Evolutionary conservation across 2,329 filamentous ascomycete genomes (phyloP).

Genomic region (Cordyceps javanica): DNA sequence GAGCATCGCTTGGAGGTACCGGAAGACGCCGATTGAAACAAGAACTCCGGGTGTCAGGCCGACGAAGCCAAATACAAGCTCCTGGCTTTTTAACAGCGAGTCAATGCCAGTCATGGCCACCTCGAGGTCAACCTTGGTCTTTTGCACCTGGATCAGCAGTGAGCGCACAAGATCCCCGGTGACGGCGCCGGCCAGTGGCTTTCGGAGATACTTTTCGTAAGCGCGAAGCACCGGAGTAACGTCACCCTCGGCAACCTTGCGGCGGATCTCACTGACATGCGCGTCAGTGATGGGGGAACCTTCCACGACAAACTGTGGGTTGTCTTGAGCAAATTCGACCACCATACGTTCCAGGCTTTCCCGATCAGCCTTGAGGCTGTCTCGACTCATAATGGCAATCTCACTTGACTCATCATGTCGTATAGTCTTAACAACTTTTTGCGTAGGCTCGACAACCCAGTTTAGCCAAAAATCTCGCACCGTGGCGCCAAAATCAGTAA

Average conservation of each 20-base stretch:
- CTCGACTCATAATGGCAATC: slow-evolving; percentile 92
- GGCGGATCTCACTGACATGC: slow-evolving; percentile 67
- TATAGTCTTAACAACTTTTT: slow-evolving; percentile 83
- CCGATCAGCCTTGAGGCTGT: slow-evolving; percentile 82
- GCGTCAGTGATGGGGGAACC: slow-evolving; percentile 51
- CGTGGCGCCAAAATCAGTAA: slow-evolving; percentile 71
- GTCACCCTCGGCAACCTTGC: slow-evolving; percentile 84
- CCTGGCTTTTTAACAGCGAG: slow-evolving; percentile 87
- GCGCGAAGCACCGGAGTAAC: slow-evolving; percentile 85
- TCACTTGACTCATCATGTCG: slow-evolving; percentile 88
- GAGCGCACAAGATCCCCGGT: slow-evolving; percentile 83
- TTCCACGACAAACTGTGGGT: slow-evolving; percentile 55
- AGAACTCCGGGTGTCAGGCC: slow-evolving; percentile 90
- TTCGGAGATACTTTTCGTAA: slow-evolving; percentile 82
- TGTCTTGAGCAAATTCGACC: slow-evolving; percentile 86
- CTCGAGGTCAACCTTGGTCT: slow-evolving; percentile 97
- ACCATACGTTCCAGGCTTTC: slow-evolving; percentile 97
- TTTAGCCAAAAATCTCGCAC: slow-evolving; percentile 89
- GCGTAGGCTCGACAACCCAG: slow-evolving; percentile 84
- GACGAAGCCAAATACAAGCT: slow-evolving; percentile 96
- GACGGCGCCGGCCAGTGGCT: slow-evolving; percentile 74
- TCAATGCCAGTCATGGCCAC: slow-evolving; percentile 95
- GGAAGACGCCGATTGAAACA: slow-evolving; percentile 67
- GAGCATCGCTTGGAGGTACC: slow-evolving; percentile 65
- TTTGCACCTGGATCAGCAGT: slow-evolving; percentile 92